Evolutionary conservation across 495 filamentous ascomycete genomes (phyloP), one percentile per base, ranked within the genome.

Genomic region (Hyaloscypha bicolor): DNA sequence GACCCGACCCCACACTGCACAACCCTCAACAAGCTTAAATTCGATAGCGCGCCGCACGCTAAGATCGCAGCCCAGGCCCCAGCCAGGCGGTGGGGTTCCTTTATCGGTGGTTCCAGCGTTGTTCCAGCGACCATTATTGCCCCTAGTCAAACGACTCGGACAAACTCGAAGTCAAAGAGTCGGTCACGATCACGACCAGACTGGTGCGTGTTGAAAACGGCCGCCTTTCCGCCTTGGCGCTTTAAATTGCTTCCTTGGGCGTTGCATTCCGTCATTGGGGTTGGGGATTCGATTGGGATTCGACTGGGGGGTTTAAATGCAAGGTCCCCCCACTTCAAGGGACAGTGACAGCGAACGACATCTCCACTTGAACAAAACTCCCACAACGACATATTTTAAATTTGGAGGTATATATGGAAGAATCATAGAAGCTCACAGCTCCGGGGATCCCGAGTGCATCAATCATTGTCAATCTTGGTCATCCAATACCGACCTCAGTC

Each of bases 11-110:
- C 19, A 31, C 29, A 39, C 22, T 48, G 45, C 61, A 42, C 61
- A 42, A 11, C 61, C 39, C 39, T 25, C 61, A 42, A 39, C 62
- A 64, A 64, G 48, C 62, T 64, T 64, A 64, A 64, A 57, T 31
- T 62, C 35, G 35, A 62, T 29, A 48, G 35, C 35, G 0, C 22
- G 4, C 14, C 22, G 29, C 29, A 33, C 63, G 9, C 63, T 65
- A 65, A 56, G 63, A 65, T 61, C 6, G 6, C 33, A n/a, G 21
- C 25, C 25, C 25, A 25, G 25, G 25, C 25, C 25, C 25, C 25
- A 25, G 25, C 25, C 25, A 25, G 25, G 25, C 25, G 59, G 53
- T 45, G 63, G 63, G 63, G 53, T 58, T 19, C 59, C 21, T 48
- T 48, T 51, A 48, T 61, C 59, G 59, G 33, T 61, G 14, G 48